Evolutionary conservation across 2,329 filamentous ascomycete genomes (phyloP).

Genomic region (Cladosporium sp.): DNA sequence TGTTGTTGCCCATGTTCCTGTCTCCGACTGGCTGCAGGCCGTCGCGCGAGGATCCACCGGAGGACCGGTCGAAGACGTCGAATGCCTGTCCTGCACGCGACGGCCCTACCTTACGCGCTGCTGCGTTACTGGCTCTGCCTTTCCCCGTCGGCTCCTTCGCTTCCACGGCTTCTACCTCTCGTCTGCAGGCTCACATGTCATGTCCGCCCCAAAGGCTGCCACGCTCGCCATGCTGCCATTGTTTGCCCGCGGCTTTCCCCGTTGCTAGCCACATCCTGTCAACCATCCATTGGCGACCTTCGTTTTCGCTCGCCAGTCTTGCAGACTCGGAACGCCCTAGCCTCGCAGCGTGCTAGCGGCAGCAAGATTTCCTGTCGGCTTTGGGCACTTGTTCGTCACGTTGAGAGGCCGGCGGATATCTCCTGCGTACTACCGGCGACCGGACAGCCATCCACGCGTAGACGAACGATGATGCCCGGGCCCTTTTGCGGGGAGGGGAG

Average conservation of each 20-base stretch:
- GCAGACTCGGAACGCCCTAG: no score
- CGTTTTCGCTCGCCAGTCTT: no score
- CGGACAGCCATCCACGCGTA: conserved; percentile 5
- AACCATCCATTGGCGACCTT: no score
- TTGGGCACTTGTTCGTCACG: neutral
- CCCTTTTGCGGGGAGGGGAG: neutral
- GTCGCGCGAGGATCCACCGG: no score
- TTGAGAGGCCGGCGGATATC: conserved; percentile 4
- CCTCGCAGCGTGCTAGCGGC: no score
- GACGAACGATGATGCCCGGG: neutral
- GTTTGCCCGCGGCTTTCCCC: neutral
- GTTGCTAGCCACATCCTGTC: no score
- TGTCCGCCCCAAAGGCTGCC: no score
- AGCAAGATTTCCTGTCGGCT: neutral
- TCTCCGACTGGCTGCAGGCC: conserved; percentile 2
- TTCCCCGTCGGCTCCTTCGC: conserved; percentile 5
- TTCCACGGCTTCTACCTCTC: no score
- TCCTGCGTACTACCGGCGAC: neutral
- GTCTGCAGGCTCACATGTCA: conserved; percentile 6
- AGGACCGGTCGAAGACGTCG: no score
- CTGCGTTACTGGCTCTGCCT: neutral
- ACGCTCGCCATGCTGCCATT: neutral
- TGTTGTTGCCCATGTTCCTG: no score
- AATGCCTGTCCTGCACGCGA: conserved; percentile 4
- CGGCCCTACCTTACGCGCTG: neutral